phyloP scores from a whole-genome alignment of 192 early-diverging fungal species.

The Chytriomyces sp. region DNA sequence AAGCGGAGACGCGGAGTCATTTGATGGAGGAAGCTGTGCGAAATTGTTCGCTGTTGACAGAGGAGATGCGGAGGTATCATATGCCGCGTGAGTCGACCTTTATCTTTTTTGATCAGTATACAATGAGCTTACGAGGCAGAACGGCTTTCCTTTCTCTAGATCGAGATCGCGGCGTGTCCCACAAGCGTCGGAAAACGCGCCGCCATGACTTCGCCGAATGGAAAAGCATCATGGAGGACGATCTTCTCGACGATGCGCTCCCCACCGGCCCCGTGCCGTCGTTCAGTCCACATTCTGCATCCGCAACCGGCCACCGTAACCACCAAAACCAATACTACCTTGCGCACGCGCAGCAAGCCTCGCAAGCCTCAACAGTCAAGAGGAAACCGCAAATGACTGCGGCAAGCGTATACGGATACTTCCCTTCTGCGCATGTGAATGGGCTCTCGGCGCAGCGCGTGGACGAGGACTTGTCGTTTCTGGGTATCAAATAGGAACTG shows the following conservation, averaged over 20 bases:
- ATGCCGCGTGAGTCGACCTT: conserved; percentile 28
- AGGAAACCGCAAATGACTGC: neutral
- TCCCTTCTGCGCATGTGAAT: conserved; percentile 10
- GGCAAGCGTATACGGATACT: neutral
- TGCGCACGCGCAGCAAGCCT: neutral
- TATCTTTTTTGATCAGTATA: neutral
- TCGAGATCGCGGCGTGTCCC: conserved; percentile 21
- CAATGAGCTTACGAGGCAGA: neutral
- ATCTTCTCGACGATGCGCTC: neutral
- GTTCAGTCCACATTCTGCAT: neutral
- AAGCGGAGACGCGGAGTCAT: conserved; percentile 19
- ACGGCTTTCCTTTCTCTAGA: conserved; percentile 4
- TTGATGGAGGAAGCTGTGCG: conserved; percentile 26
- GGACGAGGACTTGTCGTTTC: conserved; percentile 7
- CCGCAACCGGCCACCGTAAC: no score
- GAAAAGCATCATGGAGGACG: conserved; percentile 20
- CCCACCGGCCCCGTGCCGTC: neutral
- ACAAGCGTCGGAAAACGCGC: conserved; percentile 14
- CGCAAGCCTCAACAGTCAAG: neutral
- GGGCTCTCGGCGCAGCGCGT: neutral
- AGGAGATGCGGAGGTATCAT: conserved; percentile 29
- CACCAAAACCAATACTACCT: neutral
- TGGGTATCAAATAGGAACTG: neutral
- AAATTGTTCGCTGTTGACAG: conserved; percentile 19
- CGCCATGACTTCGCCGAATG: conserved; percentile 12